phyloP scores from a whole-genome alignment of 208 protist species.

The Acanthamoeba triangularis region DNA sequence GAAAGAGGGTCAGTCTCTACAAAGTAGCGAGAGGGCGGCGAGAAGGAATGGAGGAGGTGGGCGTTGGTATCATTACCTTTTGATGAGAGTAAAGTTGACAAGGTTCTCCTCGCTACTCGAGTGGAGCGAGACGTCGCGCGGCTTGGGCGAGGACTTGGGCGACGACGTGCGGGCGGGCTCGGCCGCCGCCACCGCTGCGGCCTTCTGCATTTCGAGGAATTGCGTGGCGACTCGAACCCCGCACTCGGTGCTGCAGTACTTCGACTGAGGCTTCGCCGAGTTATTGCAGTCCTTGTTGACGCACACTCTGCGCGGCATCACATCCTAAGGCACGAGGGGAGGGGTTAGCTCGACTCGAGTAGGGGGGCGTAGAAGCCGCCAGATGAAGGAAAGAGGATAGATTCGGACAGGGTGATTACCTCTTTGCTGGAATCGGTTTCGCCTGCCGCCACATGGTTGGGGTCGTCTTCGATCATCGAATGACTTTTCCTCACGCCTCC shows the following conservation, averaged over 20 bases:
- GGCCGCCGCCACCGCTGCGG: not conserved
- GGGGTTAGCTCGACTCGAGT: not conserved
- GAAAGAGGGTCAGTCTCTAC: not conserved
- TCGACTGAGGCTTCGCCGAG: slow-evolving; percentile 8
- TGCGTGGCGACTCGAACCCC: not conserved
- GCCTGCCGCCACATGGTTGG: not conserved
- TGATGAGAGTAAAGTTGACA: not conserved
- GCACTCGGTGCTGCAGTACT: slow-evolving; percentile 82
- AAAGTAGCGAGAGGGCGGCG: not conserved
- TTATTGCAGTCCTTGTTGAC: slow-evolving; percentile 40
- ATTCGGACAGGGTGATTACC: not conserved
- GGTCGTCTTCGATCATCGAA: not conserved
- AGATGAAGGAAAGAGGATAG: not conserved
- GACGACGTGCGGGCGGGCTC: not conserved
- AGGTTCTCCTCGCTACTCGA: not conserved
- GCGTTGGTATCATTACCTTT: not conserved
- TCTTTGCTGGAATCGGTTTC: not conserved
- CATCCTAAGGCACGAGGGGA: not conserved
- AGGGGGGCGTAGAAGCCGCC: not conserved
- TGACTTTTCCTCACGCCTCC: not conserved
- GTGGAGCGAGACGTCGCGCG: not conserved
- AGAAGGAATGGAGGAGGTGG: not conserved
- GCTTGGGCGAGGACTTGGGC: not conserved
- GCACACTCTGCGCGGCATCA: not conserved
- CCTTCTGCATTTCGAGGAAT: not conserved